These are phyloP conservation scores for Solanum virginianum DNA, from an alignment of 257 asterid genomes.

Conservation along the genomic window DNA sequence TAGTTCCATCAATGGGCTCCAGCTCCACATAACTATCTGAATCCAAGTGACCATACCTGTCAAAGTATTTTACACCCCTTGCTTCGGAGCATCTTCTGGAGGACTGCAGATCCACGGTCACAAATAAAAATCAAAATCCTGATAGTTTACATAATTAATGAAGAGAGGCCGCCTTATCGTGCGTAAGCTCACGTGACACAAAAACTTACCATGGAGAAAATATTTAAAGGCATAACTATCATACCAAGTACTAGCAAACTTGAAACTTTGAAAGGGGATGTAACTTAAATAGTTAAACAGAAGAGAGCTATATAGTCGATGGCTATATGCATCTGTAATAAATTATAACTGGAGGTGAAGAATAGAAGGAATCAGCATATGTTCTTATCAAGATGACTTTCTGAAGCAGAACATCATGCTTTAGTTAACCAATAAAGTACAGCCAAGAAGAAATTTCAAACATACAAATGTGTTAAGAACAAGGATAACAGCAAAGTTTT, in stretches of 20 bases:
- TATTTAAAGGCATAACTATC: not conserved
- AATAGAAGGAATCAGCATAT: not conserved
- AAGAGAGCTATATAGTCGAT: not conserved
- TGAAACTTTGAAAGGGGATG: not conserved
- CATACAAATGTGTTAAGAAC: not conserved
- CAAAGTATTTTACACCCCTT: constrained; percentile 17
- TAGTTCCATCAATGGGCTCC: constrained; percentile 2
- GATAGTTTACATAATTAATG: constrained; percentile 16
- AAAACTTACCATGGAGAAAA: not conserved
- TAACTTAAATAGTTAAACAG: not conserved
- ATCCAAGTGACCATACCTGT: constrained; percentile 14
- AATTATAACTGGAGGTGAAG: not conserved
- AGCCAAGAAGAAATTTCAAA: not conserved
- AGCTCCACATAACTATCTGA: constrained; percentile 9
- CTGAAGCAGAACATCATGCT: not conserved
- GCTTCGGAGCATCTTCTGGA: constrained; percentile 32
- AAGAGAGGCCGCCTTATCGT: not conserved
- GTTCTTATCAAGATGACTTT: not conserved
- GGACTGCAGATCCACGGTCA: constrained; percentile 39
- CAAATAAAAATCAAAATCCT: constrained; percentile 30
- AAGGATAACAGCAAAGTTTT: not conserved
- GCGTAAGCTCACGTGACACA: not conserved
- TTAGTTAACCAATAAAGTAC: not conserved
- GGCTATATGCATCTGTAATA: not conserved
- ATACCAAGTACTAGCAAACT: not conserved